Base-by-base conservation (phyloP, 257 asterid genomes). In the Ajuga chamaepitys region DNA sequence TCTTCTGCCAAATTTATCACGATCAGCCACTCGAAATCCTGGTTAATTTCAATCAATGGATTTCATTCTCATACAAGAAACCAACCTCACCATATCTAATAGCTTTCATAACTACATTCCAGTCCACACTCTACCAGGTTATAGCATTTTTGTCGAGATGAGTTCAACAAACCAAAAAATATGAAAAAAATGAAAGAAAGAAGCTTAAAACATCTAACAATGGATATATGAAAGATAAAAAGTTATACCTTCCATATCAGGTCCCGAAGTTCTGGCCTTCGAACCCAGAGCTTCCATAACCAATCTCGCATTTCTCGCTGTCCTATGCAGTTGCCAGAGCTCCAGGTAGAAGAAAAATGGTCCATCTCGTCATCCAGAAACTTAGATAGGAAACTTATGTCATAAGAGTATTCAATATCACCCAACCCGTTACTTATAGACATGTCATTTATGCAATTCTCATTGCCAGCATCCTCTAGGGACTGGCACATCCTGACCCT, bases 251-350 rank as follows among this genome's bases (percentile, higher is more conserved):
- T 90, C 99, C 99, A 94, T 67, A 89, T 74, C 58, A 89, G 85
- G 77, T 85, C 95, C 76, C 97, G 79, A 56, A 79, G 79, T 66
- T 58, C 88, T 24, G 96, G 95, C 72, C 82, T 84, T 67, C 75
- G 75, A 50, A 77, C 75, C 99, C 99, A 94, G 61, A 90, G 99
- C 76, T 78, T 90, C 64, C 78, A 77, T 41, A 90, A 74, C 99
- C 97, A 94, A 70, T 74, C 90, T 80, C 99, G 80, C 97, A 94
- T 80, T 84, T 94, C 95, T 71, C 99, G 80, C 66, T 89, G 96
- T 64, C 95, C 99, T 62, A 94, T 89, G 75, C 85, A 76, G 77
- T 90, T 94, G 70, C 96, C 77, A 66, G 87, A 74, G 83, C 95
- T 77, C 99, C 99, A 94, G 71, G 77, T 50, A 50, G 95, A 79